Evolutionary conservation across 495 filamentous ascomycete species (phyloP).

Genomic region (Aspergillus asperescens): DNA sequence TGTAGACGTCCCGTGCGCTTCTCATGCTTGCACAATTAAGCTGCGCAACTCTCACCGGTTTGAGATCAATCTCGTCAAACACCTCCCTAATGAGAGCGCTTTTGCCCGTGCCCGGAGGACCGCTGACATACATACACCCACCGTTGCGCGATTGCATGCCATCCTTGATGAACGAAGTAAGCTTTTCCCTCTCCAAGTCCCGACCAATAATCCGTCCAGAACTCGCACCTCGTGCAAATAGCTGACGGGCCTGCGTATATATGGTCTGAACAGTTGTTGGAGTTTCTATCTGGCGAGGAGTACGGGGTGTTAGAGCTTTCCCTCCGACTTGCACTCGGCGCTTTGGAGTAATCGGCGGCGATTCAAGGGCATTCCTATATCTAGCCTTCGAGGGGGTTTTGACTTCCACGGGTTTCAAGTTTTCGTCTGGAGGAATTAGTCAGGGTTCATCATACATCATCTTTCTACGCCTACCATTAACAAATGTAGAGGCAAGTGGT

Average conservation of each 20-base stretch:
- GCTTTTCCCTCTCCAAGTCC: constrained; percentile 68
- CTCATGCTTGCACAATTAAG: constrained; percentile 98
- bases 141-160: constrained; percentile 55
- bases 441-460: not conserved
- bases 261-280: constrained; percentile 59
- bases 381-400: constrained; percentile 60
- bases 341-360: constrained; percentile 60
- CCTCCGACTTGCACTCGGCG: constrained; percentile 60
- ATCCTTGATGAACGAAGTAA: constrained; percentile 63
- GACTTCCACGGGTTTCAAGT: constrained; percentile 31
- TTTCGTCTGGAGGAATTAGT: constrained; percentile 25
- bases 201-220: constrained; percentile 76
- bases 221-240: constrained; percentile 74
- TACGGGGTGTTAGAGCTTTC: constrained; percentile 57
- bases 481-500: constrained; percentile 28
- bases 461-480: constrained; percentile 27
- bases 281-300: constrained; percentile 48
- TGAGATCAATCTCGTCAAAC: constrained; percentile 50
- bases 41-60: constrained; percentile 59
- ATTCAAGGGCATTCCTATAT: constrained; percentile 60
- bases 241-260: constrained; percentile 79
- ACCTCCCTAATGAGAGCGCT: constrained; percentile 86
- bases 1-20: constrained; percentile 72
- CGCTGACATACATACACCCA: constrained; percentile 93
- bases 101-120: constrained; percentile 94